Conservation (phyloP, 768 basidiomycete genomes). For the Podaxis sp. region DNA sequence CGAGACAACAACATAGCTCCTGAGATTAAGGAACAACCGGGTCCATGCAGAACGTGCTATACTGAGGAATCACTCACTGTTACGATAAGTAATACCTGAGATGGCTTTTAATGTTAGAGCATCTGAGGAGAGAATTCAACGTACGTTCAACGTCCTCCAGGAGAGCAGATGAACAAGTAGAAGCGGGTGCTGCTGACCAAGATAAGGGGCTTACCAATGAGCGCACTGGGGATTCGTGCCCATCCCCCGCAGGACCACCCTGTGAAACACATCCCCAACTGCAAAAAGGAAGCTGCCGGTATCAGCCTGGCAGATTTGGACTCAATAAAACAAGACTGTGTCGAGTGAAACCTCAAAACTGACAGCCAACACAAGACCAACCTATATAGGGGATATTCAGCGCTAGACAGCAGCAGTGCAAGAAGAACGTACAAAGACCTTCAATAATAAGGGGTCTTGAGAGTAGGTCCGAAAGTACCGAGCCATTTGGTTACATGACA, state of each 20-base stretch:
- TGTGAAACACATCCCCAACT: not conserved
- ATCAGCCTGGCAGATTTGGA: not conserved
- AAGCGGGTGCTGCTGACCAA: no score
- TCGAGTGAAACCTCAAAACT: not conserved
- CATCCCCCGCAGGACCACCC: not conserved
- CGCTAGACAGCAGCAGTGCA: not conserved
- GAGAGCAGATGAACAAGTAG: no score
- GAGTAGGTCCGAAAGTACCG: constrained; percentile 6
- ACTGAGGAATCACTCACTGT: not conserved
- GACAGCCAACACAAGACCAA: not conserved
- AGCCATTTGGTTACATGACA: not conserved
- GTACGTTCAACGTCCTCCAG: not conserved
- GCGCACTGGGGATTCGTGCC: not conserved
- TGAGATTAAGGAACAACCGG: not conserved
- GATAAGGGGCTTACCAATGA: not conserved
- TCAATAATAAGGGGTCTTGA: not conserved
- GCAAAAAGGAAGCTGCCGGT: not conserved
- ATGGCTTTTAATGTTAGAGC: not conserved
- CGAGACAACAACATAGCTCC: not conserved
- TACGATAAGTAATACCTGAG: not conserved
- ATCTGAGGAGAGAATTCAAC: not conserved
- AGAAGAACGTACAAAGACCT: not conserved
- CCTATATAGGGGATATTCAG: not conserved
- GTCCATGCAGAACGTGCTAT: not conserved
- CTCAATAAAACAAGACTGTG: not conserved